Evolutionary conservation across 805 yeast genomes (phyloP).

Genomic region (Starmerella bacillaris): DNA sequence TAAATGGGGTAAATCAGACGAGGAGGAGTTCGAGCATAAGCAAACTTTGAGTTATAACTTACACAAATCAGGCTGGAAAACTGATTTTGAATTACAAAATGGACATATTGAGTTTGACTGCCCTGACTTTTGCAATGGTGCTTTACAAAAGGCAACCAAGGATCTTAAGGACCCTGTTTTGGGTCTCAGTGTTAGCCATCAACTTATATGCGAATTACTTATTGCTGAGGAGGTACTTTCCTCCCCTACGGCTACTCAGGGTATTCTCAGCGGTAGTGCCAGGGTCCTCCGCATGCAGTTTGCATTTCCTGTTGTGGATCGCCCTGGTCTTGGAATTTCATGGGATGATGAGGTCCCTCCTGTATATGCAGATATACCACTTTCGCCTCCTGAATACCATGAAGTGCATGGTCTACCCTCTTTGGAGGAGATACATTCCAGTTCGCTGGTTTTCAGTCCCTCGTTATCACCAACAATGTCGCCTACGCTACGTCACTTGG

Average conservation of each 20-base stretch:
- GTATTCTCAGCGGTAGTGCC: slow-evolving; percentile 67
- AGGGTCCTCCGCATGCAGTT: slow-evolving; percentile 90
- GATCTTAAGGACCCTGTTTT: slow-evolving; percentile 59
- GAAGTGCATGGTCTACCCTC: slow-evolving; percentile 18
- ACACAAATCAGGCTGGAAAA: slow-evolving; percentile 83
- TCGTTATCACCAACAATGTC: slow-evolving; percentile 14
- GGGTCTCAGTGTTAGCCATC: slow-evolving; percentile 63
- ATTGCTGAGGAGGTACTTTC: slow-evolving; percentile 63
- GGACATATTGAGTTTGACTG: slow-evolving; percentile 55
- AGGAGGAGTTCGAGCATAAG: slow-evolving; percentile 37
- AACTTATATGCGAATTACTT: slow-evolving; percentile 68
- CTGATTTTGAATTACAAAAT: slow-evolving; percentile 50
- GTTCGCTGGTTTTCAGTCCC: slow-evolving; percentile 15
- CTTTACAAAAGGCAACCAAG: slow-evolving; percentile 12
- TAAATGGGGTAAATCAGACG: slow-evolving; percentile 8
- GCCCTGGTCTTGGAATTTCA: slow-evolving; percentile 88
- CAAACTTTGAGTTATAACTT: slow-evolving; percentile 64
- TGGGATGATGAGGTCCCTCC: slow-evolving; percentile 99
- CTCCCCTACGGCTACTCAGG: slow-evolving; percentile 18
- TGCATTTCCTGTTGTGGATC: slow-evolving; percentile 60
- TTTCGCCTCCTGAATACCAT: slow-evolving; percentile 73
- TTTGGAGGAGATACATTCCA: slow-evolving; percentile 17
- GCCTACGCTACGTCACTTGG: slow-evolving; percentile 18
- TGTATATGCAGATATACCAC: slow-evolving; percentile 68
- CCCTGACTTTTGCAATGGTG: slow-evolving; percentile 19